Evolutionary conservation across 192 early-diverging fungal genomes (phyloP), one percentile per base, ranked within the genome.

Genomic region (Coemansia sp.): DNA sequence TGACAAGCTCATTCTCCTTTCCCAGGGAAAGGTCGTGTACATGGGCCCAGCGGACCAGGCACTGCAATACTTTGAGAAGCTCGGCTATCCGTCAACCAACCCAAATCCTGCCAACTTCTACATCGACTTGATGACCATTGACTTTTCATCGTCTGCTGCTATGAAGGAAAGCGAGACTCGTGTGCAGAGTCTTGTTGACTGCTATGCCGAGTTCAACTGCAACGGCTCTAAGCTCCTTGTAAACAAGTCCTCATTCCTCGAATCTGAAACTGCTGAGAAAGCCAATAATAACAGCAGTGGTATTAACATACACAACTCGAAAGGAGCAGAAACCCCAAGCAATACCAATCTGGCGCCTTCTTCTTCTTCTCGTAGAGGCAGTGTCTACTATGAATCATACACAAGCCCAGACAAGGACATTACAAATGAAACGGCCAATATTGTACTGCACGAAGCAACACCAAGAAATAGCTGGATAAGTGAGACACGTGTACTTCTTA

Each of bases 1-100:
- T 71, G 92, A 95, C 76, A 85, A 90, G 52, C 78, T 94, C 1
- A 83, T 93, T 19, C 53, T 95, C 19, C 71, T 94, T 12, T 70
- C 87, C 18, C 83, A 77, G 7, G 94, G 94, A 16, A 56, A 77
- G n/a, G 69, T 79, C 4, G 75, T 91, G 19, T 92, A 86, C 67
- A 80, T 75, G 60, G 91, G 91, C 8, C 48, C 75, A 0, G 63
- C 73, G 12, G 61, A 19, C 15, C 62, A 72, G 13, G 78, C 83
- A 6, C 15, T 77, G 37, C 15, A 47, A n/a, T 82, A 82, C 53
- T 86, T 89, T 63, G 81, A 72, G 45, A 23, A 62, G 68, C 26
- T 26, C 26, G 26, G 26, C 26, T 26, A 26, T 26, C 26, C 26
- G 26, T 26, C 26, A 26, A 26, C 78, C 44, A 68, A 85, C 52